phyloP scores from a whole-genome alignment of 371 early-diverging fungal species.

The Lichtheimia hyalospora region DNA sequence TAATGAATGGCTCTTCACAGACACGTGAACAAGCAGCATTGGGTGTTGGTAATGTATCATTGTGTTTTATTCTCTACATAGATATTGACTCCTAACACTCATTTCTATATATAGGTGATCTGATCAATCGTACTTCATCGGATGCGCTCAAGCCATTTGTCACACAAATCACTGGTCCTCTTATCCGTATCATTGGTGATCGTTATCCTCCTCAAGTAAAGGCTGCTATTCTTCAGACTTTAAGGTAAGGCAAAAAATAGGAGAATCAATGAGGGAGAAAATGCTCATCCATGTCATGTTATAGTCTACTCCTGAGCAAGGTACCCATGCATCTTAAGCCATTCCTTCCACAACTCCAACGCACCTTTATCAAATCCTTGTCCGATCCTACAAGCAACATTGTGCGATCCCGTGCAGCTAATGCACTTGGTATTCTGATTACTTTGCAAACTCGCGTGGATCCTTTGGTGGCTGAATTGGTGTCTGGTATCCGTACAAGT shows the following conservation, averaged over 20 bases:
- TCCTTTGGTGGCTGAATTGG: constrained; percentile 82
- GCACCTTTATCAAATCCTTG: constrained; percentile 93
- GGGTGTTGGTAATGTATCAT: constrained; percentile 26
- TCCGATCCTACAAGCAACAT: constrained; percentile 71
- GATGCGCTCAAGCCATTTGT: constrained; percentile 87
- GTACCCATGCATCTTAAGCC: constrained; percentile 89
- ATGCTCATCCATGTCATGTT: constrained; percentile 3
- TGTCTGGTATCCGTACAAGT: constrained; percentile 69
- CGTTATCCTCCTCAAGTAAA: constrained; percentile 90
- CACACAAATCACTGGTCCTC: constrained; percentile 94
- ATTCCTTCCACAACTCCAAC: constrained; percentile 97
- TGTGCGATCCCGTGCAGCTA: constrained; percentile 79
- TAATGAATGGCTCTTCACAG: constrained; percentile 86
- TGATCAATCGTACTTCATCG: constrained; percentile 73
- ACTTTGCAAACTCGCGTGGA: constrained; percentile 84
- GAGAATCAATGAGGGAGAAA: not conserved
- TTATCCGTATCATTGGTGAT: constrained; percentile 97
- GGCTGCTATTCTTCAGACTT: constrained; percentile 84
- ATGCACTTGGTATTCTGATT: constrained; percentile 78
- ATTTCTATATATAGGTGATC: constrained; percentile 51
- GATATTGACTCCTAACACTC: not conserved
- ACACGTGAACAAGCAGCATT: constrained; percentile 86
- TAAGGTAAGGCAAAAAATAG: constrained; percentile 50
- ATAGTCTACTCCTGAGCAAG: constrained; percentile 71
- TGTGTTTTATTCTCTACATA: too few species aligned